Conservation (phyloP, 805 yeast species). For the Ogataea methylovora region DNA sequence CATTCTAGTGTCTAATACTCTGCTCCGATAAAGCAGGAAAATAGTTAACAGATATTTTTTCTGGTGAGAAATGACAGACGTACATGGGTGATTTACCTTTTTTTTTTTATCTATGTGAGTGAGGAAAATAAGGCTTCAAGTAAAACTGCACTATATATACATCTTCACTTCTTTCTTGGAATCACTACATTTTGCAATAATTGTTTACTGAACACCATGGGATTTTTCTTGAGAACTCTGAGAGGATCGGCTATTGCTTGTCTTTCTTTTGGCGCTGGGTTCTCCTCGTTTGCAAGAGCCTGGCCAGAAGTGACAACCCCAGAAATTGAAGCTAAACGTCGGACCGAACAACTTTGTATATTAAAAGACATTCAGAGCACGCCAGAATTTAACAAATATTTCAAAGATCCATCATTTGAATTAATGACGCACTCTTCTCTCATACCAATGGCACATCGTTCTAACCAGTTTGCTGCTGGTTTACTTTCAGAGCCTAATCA, state of each 20-base stretch:
- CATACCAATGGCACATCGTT: constrained; percentile 51
- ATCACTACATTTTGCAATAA: no score
- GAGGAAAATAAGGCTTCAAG: no score
- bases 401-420: constrained; percentile 16
- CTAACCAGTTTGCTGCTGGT: constrained; percentile 66
- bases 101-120: no score
- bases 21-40: no score
- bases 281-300: constrained; percentile 20
- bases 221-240: background rate
- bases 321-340: constrained; percentile 4
- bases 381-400: constrained; percentile 18
- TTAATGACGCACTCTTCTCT: constrained; percentile 30
- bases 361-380: constrained; percentile 19
- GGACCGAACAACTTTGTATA: constrained; percentile 17
- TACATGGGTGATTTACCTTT: no score
- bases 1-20: no score
- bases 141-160: no score
- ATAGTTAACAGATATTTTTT: no score
- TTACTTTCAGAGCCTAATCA: constrained; percentile 59
- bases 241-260: constrained; percentile 7
- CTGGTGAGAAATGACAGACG: no score
- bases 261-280: constrained; percentile 20
- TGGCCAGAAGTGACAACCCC: constrained; percentile 13
- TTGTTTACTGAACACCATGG: no score
- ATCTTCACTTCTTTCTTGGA: no score